Evolutionary conservation across 805 yeast genomes (phyloP).

Genomic region (Saccharomycopsis sp.): DNA sequence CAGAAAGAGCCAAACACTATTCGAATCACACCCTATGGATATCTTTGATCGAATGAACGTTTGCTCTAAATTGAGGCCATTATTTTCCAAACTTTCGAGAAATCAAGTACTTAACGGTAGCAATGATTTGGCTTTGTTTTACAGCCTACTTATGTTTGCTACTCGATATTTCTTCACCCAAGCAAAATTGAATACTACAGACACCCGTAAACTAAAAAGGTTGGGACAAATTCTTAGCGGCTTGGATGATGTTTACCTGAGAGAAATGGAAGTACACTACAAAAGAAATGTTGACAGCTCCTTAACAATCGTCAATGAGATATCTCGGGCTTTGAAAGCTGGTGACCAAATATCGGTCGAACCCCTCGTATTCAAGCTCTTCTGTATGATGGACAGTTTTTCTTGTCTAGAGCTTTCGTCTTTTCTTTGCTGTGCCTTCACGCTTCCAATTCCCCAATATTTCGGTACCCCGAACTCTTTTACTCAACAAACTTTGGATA

Average conservation of each 20-base stretch:
- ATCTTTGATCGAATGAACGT: neutral
- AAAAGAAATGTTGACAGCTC: neutral
- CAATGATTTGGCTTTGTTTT: neutral
- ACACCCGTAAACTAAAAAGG: neutral
- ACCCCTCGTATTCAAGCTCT: neutral
- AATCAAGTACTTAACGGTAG: neutral
- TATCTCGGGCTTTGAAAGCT: neutral
- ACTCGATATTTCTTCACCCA: neutral
- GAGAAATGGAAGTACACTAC: neutral
- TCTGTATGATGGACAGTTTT: neutral
- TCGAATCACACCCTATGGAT: neutral
- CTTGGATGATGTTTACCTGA: neutral
- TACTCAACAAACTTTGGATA: neutral
- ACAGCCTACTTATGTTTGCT: neutral
- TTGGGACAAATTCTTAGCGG: neutral
- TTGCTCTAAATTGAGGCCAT: neutral
- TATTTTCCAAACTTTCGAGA: neutral
- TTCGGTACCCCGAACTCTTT: neutral
- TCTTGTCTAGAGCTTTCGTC: neutral
- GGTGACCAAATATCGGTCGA: neutral
- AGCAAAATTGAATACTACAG: neutral
- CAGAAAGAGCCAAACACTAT: neutral
- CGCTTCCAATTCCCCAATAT: neutral
- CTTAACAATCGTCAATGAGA: neutral
- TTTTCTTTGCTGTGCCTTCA: neutral